These are phyloP conservation scores for Phaeosphaeriaceae sp. DNA, from an alignment of 2,329 filamentous ascomycete genomes.

Conservation along the genomic window DNA sequence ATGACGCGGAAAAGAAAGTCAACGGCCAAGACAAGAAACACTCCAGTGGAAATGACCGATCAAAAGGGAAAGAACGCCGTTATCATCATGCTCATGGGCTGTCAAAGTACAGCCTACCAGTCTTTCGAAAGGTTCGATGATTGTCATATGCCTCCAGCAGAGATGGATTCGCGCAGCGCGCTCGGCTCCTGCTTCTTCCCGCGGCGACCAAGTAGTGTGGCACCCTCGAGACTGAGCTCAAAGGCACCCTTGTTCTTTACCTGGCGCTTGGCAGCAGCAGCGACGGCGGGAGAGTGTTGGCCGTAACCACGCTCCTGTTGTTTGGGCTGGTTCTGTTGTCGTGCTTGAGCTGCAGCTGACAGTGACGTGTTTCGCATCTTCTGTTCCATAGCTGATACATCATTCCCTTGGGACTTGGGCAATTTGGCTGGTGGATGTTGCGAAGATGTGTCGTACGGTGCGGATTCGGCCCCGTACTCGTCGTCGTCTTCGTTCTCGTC, in stretches of 20 bases:
- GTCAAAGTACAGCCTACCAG: conserved; percentile 27
- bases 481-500: conserved; percentile 71
- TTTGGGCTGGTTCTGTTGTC: conserved; percentile 52
- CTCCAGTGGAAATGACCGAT: conserved; percentile 12
- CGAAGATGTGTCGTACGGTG: conserved; percentile 57
- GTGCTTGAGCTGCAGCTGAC: conserved; percentile 67
- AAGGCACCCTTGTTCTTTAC: conserved; percentile 84
- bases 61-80: conserved; percentile 26
- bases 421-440: conserved; percentile 67
- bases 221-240: conserved; percentile 89
- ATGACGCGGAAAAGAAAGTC: conserved; percentile 2
- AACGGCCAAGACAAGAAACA: conserved; percentile 1
- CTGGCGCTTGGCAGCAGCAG: conserved; percentile 82
- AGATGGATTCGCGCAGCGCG: conserved; percentile 53
- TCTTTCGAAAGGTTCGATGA: conserved; percentile 34
- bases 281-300: conserved; percentile 84
- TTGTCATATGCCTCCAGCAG: conserved; percentile 44
- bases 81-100: conserved; percentile 19
- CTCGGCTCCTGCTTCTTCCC: conserved; percentile 59
- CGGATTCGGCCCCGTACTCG: conserved; percentile 70
- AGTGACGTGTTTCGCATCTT: conserved; percentile 86
- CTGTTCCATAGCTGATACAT: conserved; percentile 79
- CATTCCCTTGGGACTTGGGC: conserved; percentile 68
- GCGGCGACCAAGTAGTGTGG: conserved; percentile 82
- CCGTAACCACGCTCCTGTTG: conserved; percentile 76